Evolutionary conservation across 179 eudicot genomes (phyloP), one percentile per base, ranked within the genome.

Genomic region (Sideroxylon spinosum): DNA sequence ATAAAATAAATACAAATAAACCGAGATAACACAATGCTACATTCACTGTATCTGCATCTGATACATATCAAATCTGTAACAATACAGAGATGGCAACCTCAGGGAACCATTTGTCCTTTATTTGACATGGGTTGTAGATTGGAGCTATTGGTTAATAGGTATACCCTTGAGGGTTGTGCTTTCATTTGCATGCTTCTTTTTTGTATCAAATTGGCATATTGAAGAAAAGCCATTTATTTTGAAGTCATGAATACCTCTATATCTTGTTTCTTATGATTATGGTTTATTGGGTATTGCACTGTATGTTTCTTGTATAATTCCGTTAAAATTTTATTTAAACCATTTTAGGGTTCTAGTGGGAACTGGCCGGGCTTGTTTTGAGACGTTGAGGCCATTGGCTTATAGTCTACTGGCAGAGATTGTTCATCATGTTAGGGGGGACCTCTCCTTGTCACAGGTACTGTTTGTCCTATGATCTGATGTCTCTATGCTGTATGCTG

Each of bases 351-450:
- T 95, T 82, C 98, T 95, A 78, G 98, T 95, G 81, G 98, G 98
- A 52, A 95, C 92, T 89, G 98, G 98, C 59, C 90, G 98, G 76
- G 98, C 98, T 68, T 95, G 98, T 79, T 93, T 90, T 74, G 98
- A 93, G 83, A 88, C 97, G 61, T 81, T 95, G 87, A 89, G 98
- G 90, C 98, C 98, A 22, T 81, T 95, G 84, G 98, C 98, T 61
- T 95, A 95, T 80, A 95, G 98, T 86, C 90, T 95, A 50, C 79
- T 95, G 56, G 98, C 98, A 46, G 98, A 95, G 87, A 91, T 93
- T 81, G 98, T 93, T 81, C 98, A 95, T 87, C 98, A 93, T 87
- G 98, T 95, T 83, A 88, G 98, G 74, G 89, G 82, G 62, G 98
- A 95, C 71, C 92, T 95, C 75, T 89, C 98, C 83, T 82, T 93